A percentile compares a stretch with the other conserved stretches of the same genome.
Conservation (phyloP, 805 yeast species). For the Kodamaea hsintzibuensis region DNA sequence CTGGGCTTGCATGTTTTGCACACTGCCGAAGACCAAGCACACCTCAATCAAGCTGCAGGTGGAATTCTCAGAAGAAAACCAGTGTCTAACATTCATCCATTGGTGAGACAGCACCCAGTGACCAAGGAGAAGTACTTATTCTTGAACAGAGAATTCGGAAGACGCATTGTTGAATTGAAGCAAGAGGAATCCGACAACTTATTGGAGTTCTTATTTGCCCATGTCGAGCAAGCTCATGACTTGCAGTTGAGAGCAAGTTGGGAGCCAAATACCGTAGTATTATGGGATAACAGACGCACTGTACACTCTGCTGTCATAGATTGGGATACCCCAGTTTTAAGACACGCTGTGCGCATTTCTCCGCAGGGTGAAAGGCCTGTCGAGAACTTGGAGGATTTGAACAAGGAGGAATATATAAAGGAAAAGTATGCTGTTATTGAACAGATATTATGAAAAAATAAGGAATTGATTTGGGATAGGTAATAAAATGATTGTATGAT, state of each 20-base stretch:
- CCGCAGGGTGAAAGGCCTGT: slow-evolving; percentile 73
- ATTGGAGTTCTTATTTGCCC: slow-evolving; percentile 55
- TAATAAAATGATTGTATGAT: not conserved
- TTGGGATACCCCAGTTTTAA: slow-evolving; percentile 64
- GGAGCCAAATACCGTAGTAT: slow-evolving; percentile 68
- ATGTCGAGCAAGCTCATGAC: slow-evolving; percentile 55
- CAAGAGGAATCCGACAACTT: slow-evolving; percentile 67
- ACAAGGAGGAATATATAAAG: slow-evolving; percentile 13
- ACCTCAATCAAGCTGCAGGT: slow-evolving; percentile 50
- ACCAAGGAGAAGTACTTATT: slow-evolving; percentile 59
- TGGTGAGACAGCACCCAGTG: slow-evolving; percentile 73
- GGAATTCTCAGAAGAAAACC: slow-evolving; percentile 66
- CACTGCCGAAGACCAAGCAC: slow-evolving; percentile 72
- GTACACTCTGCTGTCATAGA: slow-evolving; percentile 71
- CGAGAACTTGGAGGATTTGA: slow-evolving; percentile 40
- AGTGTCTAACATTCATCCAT: slow-evolving; percentile 65
- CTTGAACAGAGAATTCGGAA: slow-evolving; percentile 61
- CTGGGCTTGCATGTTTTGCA: slow-evolving; percentile 67
- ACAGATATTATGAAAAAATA: not conserved
- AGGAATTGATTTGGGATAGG: not conserved
- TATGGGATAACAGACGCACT: slow-evolving; percentile 79
- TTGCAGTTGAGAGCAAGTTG: slow-evolving; percentile 70
- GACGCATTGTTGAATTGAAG: slow-evolving; percentile 70
- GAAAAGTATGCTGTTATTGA: not conserved
- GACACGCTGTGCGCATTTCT: slow-evolving; percentile 76